Evolutionary conservation across 2,329 filamentous ascomycete genomes (phyloP).

Genomic region (Thelonectria rubi): DNA sequence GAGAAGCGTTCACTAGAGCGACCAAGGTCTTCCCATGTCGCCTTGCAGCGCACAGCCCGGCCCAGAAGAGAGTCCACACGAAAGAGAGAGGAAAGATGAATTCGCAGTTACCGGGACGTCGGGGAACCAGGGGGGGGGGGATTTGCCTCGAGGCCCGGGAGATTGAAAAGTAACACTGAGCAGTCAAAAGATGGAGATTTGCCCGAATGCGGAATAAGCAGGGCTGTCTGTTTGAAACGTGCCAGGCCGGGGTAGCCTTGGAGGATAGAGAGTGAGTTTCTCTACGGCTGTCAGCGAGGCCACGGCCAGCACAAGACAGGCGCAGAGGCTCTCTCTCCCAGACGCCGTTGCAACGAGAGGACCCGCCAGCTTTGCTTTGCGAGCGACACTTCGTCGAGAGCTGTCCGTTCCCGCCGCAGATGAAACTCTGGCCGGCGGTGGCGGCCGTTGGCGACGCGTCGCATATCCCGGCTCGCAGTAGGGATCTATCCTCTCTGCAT

Average conservation of each 20-base stretch:
- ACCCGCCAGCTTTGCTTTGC: too few species aligned
- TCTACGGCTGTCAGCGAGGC: conserved; percentile 4
- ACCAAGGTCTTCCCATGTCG: conserved; percentile 22
- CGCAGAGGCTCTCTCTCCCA: too few species aligned
- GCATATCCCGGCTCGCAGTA: conserved; percentile 11
- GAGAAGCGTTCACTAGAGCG: conserved; percentile 4
- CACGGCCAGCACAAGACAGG: background rate
- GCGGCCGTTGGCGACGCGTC: conserved; percentile 21
- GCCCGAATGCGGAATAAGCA: conserved; percentile 2
- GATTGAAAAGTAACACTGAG: background rate
- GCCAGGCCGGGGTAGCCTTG: conserved; percentile 12
- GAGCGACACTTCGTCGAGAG: too few species aligned
- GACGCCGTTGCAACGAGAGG: too few species aligned
- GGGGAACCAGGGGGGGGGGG: conserved; percentile 1
- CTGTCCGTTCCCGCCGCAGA: conserved; percentile 9
- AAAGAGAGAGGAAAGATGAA: background rate
- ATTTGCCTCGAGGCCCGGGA: background rate
- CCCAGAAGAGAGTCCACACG: background rate
- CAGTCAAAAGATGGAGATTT: conserved; percentile 1
- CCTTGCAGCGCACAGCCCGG: conserved; percentile 18
- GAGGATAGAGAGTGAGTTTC: background rate
- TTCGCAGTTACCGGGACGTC: conserved; percentile 19
- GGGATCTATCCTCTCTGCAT: too few species aligned
- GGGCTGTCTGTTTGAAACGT: conserved; percentile 22
- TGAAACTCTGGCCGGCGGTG: conserved; percentile 23